Conservation (phyloP, 1,284 basidiomycete species). For the Xerocomus minutiporus region DNA sequence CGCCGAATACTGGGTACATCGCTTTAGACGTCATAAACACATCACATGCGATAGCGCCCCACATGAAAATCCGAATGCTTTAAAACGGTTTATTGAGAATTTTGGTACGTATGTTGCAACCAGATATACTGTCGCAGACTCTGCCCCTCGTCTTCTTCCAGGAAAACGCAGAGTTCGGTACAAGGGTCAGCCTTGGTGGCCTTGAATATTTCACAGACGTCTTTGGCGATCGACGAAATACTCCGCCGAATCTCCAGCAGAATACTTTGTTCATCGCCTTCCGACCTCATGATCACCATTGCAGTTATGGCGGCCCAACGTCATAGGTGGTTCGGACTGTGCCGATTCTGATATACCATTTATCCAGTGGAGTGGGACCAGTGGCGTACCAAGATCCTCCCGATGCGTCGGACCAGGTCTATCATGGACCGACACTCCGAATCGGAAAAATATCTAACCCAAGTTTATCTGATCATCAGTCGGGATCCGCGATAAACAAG, state of each 20-base stretch:
- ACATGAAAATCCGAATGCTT: no score
- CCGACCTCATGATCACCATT: background rate
- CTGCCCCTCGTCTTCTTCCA: background rate
- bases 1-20: no score
- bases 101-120: no score
- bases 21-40: no score
- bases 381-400: background rate
- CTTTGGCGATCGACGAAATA: no score
- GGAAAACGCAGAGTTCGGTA: no score
- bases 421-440: background rate
- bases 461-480: background rate
- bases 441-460: background rate
- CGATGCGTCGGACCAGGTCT: background rate
- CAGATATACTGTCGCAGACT: background rate
- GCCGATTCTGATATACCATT: background rate
- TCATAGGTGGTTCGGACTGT: background rate
- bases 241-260: no score
- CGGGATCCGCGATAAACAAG: background rate
- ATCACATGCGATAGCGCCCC: no score
- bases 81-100: no score
- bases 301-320: background rate
- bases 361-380: background rate
- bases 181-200: no score
- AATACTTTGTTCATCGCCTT: no score
- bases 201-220: no score